Evolutionary conservation across 2,329 filamentous ascomycete genomes (phyloP).

Genomic region (Erysiphe pulchra): DNA sequence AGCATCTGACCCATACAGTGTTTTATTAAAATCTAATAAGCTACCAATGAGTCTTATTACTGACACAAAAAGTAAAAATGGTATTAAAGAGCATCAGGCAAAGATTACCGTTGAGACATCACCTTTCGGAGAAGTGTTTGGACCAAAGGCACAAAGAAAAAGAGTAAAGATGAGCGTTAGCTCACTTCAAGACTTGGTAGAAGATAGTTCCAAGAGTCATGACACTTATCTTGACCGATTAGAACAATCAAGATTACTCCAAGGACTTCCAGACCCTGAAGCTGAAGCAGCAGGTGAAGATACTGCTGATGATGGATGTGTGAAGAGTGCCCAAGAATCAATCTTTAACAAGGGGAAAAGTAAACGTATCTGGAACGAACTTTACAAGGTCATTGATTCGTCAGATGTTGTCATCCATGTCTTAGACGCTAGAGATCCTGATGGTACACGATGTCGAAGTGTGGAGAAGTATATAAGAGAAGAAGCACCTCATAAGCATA

Average conservation of each 20-base stretch:
- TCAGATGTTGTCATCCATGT: slow-evolving; percentile 94
- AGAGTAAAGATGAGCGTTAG: slow-evolving; percentile 69
- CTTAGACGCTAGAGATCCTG: slow-evolving; percentile 65
- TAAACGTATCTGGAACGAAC: slow-evolving; percentile 91
- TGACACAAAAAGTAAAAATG: slow-evolving; percentile 53
- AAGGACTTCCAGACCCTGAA: slow-evolving; percentile 35
- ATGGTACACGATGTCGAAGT: slow-evolving; percentile 71
- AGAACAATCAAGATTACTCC: slow-evolving; percentile 54
- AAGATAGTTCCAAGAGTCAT: slow-evolving; percentile 54
- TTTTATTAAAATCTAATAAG: slow-evolving; percentile 92
- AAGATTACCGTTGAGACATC: slow-evolving; percentile 81
- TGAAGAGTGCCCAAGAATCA: slow-evolving; percentile 47
- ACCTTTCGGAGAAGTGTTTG: slow-evolving; percentile 74
- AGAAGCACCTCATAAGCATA: slow-evolving; percentile 87
- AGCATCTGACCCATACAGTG: slow-evolving; percentile 71
- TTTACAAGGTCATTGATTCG: slow-evolving; percentile 86
- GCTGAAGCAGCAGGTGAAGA: slow-evolving; percentile 22
- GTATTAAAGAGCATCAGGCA: slow-evolving; percentile 72
- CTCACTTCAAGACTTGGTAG: slow-evolving; percentile 58
- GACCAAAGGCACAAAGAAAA: slow-evolving; percentile 80
- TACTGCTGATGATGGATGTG: slow-evolving; percentile 18
- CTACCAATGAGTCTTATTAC: slow-evolving; percentile 83
- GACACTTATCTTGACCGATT: slow-evolving; percentile 57
- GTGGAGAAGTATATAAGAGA: slow-evolving; percentile 84
- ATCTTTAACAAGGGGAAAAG: slow-evolving; percentile 89